Conservation (phyloP, 768 basidiomycete species). For the Dentipellis sp. region DNA sequence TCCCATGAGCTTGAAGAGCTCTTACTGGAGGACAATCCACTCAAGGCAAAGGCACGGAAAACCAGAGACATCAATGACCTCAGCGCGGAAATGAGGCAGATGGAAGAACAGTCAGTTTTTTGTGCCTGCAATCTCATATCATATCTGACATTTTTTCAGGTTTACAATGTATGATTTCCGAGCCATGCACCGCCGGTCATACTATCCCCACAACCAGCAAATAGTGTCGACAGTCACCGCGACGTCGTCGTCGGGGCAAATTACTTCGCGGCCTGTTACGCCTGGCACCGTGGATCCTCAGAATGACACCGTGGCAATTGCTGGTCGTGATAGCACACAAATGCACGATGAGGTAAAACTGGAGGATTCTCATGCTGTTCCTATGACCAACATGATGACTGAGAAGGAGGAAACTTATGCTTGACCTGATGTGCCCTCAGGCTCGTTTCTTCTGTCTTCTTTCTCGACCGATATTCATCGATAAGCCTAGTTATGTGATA, state of each 20-base stretch:
- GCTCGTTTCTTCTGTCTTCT: neutral
- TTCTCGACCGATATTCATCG: neutral
- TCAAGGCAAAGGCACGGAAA: constrained; percentile 90
- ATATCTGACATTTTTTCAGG: constrained; percentile 30
- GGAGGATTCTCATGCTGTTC: constrained; percentile 11
- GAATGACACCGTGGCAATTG: constrained; percentile 11
- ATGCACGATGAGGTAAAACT: constrained; percentile 7
- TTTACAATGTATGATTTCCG: constrained; percentile 91
- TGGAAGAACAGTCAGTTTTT: constrained; percentile 87
- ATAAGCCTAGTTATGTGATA: neutral
- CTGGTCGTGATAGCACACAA: neutral
- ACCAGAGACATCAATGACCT: constrained; percentile 76
- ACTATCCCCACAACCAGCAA: constrained; percentile 79
- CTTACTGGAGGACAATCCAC: constrained; percentile 89
- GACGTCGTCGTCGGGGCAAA: constrained; percentile 63
- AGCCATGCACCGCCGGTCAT: constrained; percentile 84
- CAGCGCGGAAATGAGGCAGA: constrained; percentile 88
- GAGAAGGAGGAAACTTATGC: constrained; percentile 8
- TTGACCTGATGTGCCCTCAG: neutral
- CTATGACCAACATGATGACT: constrained; percentile 10
- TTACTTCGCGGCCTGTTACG: constrained; percentile 67
- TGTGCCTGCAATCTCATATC: constrained; percentile 4
- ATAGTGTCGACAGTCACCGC: constrained; percentile 56
- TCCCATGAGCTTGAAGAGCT: constrained; percentile 97
- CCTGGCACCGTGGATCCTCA: constrained; percentile 24